phyloP scores from a whole-genome alignment of 306 rosid genomes.

The Cicer cuneatum region DNA sequence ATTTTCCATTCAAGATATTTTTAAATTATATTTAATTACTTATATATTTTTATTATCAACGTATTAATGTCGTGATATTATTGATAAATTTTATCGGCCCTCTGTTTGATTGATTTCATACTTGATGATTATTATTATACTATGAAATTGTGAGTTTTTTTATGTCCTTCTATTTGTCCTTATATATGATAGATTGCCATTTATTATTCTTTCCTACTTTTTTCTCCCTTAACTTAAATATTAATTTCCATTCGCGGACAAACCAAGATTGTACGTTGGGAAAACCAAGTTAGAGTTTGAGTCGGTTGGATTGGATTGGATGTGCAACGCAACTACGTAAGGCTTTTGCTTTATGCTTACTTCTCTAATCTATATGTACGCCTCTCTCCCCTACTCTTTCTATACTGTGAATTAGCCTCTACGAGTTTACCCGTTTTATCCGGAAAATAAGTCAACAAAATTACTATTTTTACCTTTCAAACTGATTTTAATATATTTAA shows the following conservation, averaged over 20 bases:
- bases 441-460: not conserved
- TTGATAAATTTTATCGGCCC: too few species aligned
- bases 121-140: too few species aligned
- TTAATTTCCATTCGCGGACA: conserved; percentile 7
- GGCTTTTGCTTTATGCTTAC: not conserved
- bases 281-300: conserved; percentile 5
- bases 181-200: conserved; percentile 50
- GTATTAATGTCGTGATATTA: too few species aligned
- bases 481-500: too few species aligned
- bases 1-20: too few species aligned
- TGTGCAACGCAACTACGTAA: not conserved
- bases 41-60: too few species aligned
- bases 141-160: too few species aligned
- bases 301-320: conserved; percentile 7
- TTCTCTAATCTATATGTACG: not conserved
- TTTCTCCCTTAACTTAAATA: not conserved
- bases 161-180: not conserved
- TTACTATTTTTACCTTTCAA: not conserved
- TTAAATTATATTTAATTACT: too few species aligned
- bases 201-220: conserved; percentile 13
- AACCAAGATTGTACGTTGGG: conserved; percentile 3
- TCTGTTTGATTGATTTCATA: too few species aligned
- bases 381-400: not conserved
- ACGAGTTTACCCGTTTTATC: not conserved
- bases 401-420: too few species aligned